Percentiles rank a stretch among this genome's conserved stretches.
These are phyloP conservation scores for Arabidopsis thaliana DNA, from an alignment of 345 rosid genomes.

Conservation along the genomic window DNA sequence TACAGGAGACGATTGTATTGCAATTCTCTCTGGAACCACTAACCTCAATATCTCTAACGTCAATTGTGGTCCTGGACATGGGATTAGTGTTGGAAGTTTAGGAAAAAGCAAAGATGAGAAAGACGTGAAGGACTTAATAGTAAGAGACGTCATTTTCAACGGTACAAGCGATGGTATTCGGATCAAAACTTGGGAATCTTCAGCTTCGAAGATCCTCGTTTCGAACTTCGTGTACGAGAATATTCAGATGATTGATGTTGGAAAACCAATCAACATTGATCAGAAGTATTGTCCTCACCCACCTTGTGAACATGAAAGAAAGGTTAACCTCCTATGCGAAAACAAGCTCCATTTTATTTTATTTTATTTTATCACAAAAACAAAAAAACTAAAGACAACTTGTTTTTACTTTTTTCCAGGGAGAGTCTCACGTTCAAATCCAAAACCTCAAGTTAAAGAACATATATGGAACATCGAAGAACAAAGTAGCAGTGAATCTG, in stretches of 20 bases:
- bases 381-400: background rate
- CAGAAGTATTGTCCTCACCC: constrained; percentile 37
- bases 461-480: constrained; percentile 44
- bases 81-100: constrained; percentile 42
- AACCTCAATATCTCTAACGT: constrained; percentile 38
- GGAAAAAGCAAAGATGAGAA: constrained; percentile 5
- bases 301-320: constrained; percentile 12
- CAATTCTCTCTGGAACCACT: constrained; percentile 38
- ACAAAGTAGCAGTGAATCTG: constrained; percentile 42
- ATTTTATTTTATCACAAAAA: background rate
- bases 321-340: constrained; percentile 23
- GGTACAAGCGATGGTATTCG: too few relatives aligned
- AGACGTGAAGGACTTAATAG: too few relatives aligned
- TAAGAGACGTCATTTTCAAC: too few relatives aligned
- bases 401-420: constrained; percentile 19
- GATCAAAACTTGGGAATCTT: too few relatives aligned
- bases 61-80: constrained; percentile 42
- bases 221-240: too few relatives aligned
- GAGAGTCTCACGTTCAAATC: constrained; percentile 49
- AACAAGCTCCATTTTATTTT: background rate
- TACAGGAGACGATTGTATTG: constrained; percentile 43
- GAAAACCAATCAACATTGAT: too few relatives aligned
- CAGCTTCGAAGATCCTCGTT: too few relatives aligned
- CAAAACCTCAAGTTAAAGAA: constrained; percentile 38
- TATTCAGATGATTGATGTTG: too few relatives aligned